Evolutionary conservation across 192 early-diverging fungal genomes (phyloP), one percentile per base, ranked within the genome.

Genomic region (Spizellomyces punctatus): DNA sequence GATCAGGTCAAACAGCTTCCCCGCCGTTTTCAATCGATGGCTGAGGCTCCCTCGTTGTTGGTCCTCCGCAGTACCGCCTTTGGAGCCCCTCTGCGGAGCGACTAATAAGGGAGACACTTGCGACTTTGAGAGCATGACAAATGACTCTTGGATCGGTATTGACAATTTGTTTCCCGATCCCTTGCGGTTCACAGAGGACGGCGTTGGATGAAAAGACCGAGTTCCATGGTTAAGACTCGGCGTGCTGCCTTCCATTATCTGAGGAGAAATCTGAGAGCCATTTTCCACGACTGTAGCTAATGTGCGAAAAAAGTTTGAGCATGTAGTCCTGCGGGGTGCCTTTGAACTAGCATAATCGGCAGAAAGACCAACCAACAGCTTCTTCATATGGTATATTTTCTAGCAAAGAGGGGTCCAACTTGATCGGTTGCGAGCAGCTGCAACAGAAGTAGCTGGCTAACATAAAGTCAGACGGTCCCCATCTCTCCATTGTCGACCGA

Each of bases 1-100:
- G 67, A 96, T 86, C 66, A 89, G 65, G 56, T 94, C 91, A 80
- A 93, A 93, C 49, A 98, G 68, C 41, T 87, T 83, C 22, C 84
- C 89, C 1, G 89, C 84, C 0, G 85, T 80, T 67, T 88, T 87
- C 10, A 89, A 80, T 12, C 86, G 77, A 66, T 88, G 79, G 16
- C 80, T 80, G 48, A 87, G 36, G 73, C 64, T 77, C 7, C 75
- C 71, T 21, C 73, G 42, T 6, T 69, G 55, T 47, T 67, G 69
- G 60, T 67, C 61, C 17, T 46, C 66, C 12, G 58, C 17, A 8
- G 54, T 10, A 36, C 57, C 52, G 1, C 46, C 50, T 16, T 41
- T 41, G 19, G 12, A 27, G 50, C 66, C 66, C 43, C 21, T 55
- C 27, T 47, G 43, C 27, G 44, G 66, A 10, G 58, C 42, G 10